Evolutionary conservation across 768 basidiomycete species (phyloP), one percentile per base, ranked within the genome.

Genomic region (Tephrocybe rancida): DNA sequence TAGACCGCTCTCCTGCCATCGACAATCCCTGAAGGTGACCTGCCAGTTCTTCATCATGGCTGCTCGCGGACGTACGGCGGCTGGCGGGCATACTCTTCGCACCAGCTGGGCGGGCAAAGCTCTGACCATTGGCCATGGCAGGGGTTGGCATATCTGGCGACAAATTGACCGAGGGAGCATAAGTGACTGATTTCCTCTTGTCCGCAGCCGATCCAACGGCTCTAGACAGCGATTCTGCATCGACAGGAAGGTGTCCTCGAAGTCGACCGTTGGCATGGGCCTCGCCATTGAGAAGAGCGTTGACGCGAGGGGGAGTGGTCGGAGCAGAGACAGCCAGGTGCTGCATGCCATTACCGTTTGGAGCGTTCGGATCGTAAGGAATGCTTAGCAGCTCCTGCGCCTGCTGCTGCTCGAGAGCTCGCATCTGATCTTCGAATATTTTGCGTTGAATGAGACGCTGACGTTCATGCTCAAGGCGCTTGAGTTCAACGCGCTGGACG

Each of bases 381-480:
- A 92, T 80, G 60, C 70, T 82, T 64, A 95, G 84, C 34, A 94
- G 80, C 67, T 94, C 91, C 59, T 90, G 87, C 11, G 85, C 86
- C 72, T 98, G 95, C 69, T 93, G 87, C 59, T 89, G 87, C 73
- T 98, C 95, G 59, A 98, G 82, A 49, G 81, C 86, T 50, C 89
- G 88, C 95, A 97, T 97, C 73, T 97, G 94, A 63, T 96, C 92
- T 72, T 98, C 95, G 70, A 98, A 98, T 64, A 92, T 73, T 71
- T 86, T 89, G 67, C 94, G 87, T 68, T 96, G 95, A 38, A 91
- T 68, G 34, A 75, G 75, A 57, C 95, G 92, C 72, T 95, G 92
- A 47, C 91, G 86, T 71, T 97, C 94, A 66, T 98, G 93, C 70
- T 95, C 87, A 59, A 90, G 73, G 61, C 94, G 89, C 69, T 95